phyloP scores from a whole-genome alignment of 495 filamentous ascomycete genomes.

The Parachaetomium inaequale region DNA sequence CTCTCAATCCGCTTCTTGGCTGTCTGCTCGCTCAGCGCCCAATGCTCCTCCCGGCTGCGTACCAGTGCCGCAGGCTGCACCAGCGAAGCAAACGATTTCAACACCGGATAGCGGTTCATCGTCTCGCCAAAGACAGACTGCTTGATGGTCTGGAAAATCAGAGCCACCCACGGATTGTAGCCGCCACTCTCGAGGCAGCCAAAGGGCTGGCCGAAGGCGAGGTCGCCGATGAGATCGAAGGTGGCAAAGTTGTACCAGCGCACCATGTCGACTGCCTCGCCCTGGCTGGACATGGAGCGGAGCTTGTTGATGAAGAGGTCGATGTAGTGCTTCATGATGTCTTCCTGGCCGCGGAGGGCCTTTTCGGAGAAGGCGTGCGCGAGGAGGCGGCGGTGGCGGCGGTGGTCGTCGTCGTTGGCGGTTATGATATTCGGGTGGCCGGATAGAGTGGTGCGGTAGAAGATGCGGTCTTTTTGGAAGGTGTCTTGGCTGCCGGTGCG shows the following conservation, averaged over 20 bases:
- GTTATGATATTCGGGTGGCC: too few relatives aligned
- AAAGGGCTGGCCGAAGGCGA: constrained; percentile 54
- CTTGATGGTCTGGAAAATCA: constrained; percentile 21
- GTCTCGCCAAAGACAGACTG: background rate
- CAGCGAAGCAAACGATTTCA: background rate
- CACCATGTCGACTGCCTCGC: constrained; percentile 29
- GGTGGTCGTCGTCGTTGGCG: constrained; percentile 36
- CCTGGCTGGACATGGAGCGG: constrained; percentile 19
- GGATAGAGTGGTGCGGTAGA: too few relatives aligned
- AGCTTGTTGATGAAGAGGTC: constrained; percentile 27
- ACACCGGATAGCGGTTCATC: background rate
- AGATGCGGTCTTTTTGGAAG: constrained; percentile 60
- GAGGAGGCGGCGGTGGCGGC: constrained; percentile 39
- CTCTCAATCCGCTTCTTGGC: background rate
- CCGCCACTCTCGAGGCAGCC: constrained; percentile 39
- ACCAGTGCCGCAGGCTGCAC: background rate
- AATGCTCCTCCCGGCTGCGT: too few relatives aligned
- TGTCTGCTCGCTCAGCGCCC: too few relatives aligned
- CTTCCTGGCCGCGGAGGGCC: constrained; percentile 39
- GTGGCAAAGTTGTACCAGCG: constrained; percentile 54
- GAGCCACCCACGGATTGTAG: constrained; percentile 38
- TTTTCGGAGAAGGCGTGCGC: constrained; percentile 49
- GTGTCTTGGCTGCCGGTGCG: too few relatives aligned
- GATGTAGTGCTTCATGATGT: constrained; percentile 35
- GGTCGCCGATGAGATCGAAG: constrained; percentile 57